These are phyloP conservation scores for Tephrocybe sp. DNA, from an alignment of 768 basidiomycete genomes.

Conservation along the genomic window DNA sequence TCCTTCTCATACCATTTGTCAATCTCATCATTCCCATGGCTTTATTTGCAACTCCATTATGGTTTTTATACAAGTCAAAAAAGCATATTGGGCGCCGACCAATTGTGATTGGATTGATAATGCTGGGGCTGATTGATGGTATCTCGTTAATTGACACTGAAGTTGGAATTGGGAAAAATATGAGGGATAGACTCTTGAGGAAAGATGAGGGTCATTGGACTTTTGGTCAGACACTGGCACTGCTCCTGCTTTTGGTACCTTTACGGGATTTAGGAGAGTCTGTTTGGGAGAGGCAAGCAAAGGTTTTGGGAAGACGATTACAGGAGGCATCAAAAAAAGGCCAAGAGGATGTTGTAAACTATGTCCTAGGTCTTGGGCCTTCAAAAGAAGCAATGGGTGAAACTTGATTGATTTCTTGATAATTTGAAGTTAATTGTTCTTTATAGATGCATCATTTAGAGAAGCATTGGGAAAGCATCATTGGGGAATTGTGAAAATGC, in stretches of 20 bases:
- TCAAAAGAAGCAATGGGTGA: not conserved
- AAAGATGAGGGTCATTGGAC: constrained; percentile 2
- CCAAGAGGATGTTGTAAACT: not conserved
- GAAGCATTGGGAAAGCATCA: too few relatives aligned
- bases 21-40: not conserved
- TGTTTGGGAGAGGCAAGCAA: not conserved
- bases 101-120: not conserved
- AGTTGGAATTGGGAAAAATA: not conserved
- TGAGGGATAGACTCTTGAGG: not conserved
- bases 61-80: not conserved
- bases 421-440: not conserved
- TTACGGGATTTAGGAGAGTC: constrained; percentile 3
- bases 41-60: not conserved
- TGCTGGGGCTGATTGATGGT: not conserved
- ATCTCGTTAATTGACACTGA: not conserved
- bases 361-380: not conserved
- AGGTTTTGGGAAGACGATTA: not conserved
- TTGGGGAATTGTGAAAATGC: too few relatives aligned
- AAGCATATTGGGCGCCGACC: not conserved
- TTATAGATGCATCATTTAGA: not conserved
- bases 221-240: constrained; percentile 10
- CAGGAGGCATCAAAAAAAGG: not conserved
- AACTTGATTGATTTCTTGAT: not conserved
- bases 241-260: constrained; percentile 7
- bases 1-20: not conserved